phyloP scores from a whole-genome alignment of 2,329 filamentous ascomycete genomes.

The Canariomyces notabilis region DNA sequence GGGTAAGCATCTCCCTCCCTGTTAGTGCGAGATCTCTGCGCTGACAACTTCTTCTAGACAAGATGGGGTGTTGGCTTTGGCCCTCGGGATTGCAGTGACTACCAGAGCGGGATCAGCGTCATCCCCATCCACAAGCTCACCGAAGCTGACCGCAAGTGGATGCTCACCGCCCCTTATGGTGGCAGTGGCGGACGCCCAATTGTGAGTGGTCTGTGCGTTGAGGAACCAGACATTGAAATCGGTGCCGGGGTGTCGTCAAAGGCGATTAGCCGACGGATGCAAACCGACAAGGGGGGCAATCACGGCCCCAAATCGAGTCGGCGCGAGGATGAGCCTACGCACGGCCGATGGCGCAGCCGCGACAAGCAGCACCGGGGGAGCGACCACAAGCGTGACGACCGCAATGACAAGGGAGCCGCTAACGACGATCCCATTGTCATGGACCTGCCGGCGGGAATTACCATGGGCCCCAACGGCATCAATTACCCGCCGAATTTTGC shows the following conservation, averaged over 20 bases:
- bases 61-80: conserved; percentile 98
- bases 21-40: conserved; percentile 15
- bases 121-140: conserved; percentile 92
- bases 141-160: conserved; percentile 96
- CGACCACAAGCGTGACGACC: conserved; percentile 26
- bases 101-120: conserved; percentile 82
- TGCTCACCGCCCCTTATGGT: conserved; percentile 87
- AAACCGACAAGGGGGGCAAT: conserved; percentile 61
- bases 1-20: conserved; percentile 47
- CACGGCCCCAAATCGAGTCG: conserved; percentile 61
- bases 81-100: conserved; percentile 94
- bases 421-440: conserved; percentile 30
- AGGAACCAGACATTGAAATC: conserved; percentile 98
- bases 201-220: conserved; percentile 78
- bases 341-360: conserved; percentile 19
- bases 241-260: conserved; percentile 96
- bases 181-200: conserved; percentile 82
- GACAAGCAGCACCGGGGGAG: conserved; percentile 28
- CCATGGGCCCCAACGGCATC: conserved; percentile 44
- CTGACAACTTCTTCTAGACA: conserved; percentile 50
- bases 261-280: conserved; percentile 65
- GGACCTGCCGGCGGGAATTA: conserved; percentile 41
- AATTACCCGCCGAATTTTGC: conserved; percentile 43
- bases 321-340: conserved; percentile 31
- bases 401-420: conserved; percentile 20